Evolutionary conservation across 1,284 basidiomycete species (phyloP).

Genomic region (Retiboletus flavoniger): DNA sequence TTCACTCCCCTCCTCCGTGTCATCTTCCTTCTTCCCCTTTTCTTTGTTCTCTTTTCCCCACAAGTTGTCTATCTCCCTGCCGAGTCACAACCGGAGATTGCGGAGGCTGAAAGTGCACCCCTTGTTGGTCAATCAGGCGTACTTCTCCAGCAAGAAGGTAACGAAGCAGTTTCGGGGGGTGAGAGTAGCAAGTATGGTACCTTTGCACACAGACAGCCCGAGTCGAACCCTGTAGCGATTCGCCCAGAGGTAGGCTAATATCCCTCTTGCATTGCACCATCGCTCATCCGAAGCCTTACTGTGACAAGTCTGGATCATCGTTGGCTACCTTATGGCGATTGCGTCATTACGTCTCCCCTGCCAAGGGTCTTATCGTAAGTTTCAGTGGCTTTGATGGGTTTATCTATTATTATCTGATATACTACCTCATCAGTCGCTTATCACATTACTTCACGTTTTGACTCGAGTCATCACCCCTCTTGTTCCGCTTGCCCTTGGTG

Average conservation of each 20-base stretch:
- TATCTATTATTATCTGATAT: constrained; percentile 10
- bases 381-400: not conserved
- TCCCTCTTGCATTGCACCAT: not conserved
- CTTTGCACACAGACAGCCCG: constrained; percentile 33
- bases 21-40: constrained; percentile 58
- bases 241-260: constrained; percentile 13
- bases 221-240: not conserved
- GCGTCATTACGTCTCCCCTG: constrained; percentile 20
- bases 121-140: constrained; percentile 30
- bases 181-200: constrained; percentile 68
- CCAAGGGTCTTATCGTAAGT: constrained; percentile 27
- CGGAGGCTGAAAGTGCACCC: constrained; percentile 27
- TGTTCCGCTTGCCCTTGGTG: constrained; percentile 72
- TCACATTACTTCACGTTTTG: constrained; percentile 65
- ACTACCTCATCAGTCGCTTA: constrained; percentile 47
- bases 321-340: constrained; percentile 21
- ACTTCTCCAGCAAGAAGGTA: constrained; percentile 26
- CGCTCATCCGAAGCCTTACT: not conserved
- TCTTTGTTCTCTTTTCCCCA: constrained; percentile 57
- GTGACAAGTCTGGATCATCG: constrained; percentile 18
- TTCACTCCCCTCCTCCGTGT: constrained; percentile 64
- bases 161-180: constrained; percentile 24
- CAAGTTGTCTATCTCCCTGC: constrained; percentile 58
- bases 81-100: constrained; percentile 28
- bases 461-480: constrained; percentile 77